Evolutionary conservation across 2,329 filamentous ascomycete species (phyloP).

Genomic region (Ophiosphaerella narmari): DNA sequence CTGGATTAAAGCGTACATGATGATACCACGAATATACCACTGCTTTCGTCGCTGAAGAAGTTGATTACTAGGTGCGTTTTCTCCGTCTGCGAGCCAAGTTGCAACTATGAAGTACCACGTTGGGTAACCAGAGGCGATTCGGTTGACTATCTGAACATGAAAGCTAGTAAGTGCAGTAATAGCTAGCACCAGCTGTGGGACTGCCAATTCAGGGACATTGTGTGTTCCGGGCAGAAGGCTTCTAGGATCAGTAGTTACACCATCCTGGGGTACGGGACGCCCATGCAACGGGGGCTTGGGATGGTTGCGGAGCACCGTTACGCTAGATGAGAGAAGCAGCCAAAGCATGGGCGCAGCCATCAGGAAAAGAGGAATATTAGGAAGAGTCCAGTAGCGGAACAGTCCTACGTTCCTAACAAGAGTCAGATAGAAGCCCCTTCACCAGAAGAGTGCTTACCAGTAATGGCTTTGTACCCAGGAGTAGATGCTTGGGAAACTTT

Average conservation of each 20-base stretch:
- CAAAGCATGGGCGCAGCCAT: conserved; percentile 78
- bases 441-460: conserved; percentile 65
- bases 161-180: conserved; percentile 75
- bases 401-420: conserved; percentile 80
- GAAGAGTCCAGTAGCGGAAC: conserved; percentile 84
- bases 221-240: conserved; percentile 5
- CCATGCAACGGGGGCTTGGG: conserved; percentile 39
- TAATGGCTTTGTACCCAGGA: conserved; percentile 86
- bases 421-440: conserved; percentile 7
- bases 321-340: conserved; percentile 65
- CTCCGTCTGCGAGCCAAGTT: conserved; percentile 19
- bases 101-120: conserved; percentile 88
- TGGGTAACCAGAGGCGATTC: conserved; percentile 85
- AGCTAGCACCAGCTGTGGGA: conserved; percentile 74
- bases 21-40: conserved; percentile 57
- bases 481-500: conserved; percentile 82
- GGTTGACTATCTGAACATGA: conserved; percentile 92
- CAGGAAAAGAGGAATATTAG: conserved; percentile 85
- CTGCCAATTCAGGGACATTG: conserved; percentile 59
- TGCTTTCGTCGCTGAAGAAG: conserved; percentile 6
- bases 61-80: neutral
- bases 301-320: conserved; percentile 49
- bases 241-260: conserved; percentile 12
- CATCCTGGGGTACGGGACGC: conserved; percentile 19
- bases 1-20: conserved; percentile 83